A percentile compares a stretch with the other conserved stretches of the same genome.
Conservation (phyloP, 2,329 filamentous ascomycete species). For the Ceratocystis diversiconidia region DNA sequence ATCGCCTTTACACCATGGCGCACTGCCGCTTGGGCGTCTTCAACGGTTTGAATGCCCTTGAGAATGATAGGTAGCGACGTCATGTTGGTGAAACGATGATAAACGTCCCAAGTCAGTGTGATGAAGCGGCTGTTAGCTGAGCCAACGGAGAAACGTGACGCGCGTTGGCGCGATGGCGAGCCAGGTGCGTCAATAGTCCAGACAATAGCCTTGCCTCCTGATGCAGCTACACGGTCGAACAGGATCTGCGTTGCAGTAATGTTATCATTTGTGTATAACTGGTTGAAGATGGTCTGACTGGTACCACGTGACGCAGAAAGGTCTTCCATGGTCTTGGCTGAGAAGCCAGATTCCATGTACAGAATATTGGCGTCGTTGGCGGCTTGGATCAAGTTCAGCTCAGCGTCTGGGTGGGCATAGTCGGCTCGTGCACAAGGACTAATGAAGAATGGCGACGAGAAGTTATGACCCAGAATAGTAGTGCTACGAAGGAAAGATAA, state of each 20-base stretch:
- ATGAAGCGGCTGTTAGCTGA: constrained; percentile 23
- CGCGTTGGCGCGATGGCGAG: constrained; percentile 25
- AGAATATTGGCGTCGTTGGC: constrained; percentile 33
- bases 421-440: constrained; percentile 32
- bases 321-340: constrained; percentile 26
- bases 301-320: constrained; percentile 23
- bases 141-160: constrained; percentile 28
- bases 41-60: constrained; percentile 30
- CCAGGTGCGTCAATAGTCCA: constrained; percentile 26
- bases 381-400: constrained; percentile 35
- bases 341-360: constrained; percentile 29
- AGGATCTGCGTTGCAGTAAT: constrained; percentile 25
- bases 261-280: constrained; percentile 26
- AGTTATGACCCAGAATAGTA: constrained; percentile 34
- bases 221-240: constrained; percentile 24
- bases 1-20: constrained; percentile 29
- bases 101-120: constrained; percentile 19
- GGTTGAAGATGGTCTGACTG: constrained; percentile 20
- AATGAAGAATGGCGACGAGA: constrained; percentile 37
- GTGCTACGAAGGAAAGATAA: constrained; percentile 22
- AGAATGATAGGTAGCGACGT: constrained; percentile 26
- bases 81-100: constrained; percentile 14
- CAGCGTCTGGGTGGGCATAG: constrained; percentile 31
- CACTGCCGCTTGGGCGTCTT: constrained; percentile 29
- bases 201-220: constrained; percentile 28